These are phyloP conservation scores for Pyrenula massariospora DNA, from an alignment of 495 filamentous ascomycete genomes.

Conservation along the genomic window DNA sequence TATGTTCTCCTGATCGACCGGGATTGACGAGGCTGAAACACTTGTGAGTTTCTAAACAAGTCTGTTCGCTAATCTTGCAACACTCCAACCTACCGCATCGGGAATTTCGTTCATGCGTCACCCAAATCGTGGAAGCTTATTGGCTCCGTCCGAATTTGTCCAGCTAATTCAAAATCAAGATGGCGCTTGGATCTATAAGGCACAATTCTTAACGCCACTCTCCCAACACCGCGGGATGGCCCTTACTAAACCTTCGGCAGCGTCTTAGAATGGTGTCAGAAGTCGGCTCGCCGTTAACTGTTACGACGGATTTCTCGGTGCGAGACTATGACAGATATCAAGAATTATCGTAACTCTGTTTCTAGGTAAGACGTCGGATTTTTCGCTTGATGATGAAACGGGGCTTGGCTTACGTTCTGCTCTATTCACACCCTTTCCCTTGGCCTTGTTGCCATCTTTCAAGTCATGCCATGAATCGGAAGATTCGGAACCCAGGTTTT, in stretches of 20 bases:
- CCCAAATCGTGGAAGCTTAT: neutral
- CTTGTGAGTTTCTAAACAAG: neutral
- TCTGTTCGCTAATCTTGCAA: neutral
- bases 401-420: too few species aligned
- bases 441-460: neutral
- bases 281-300: neutral
- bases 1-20: neutral
- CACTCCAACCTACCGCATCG: neutral
- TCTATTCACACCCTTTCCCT: too few species aligned
- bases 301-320: neutral
- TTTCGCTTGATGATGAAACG: neutral
- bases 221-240: too few species aligned
- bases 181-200: too few species aligned
- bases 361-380: neutral
- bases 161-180: too few species aligned
- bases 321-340: neutral
- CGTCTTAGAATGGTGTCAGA: neutral
- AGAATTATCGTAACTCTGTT: neutral
- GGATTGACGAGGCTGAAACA: neutral
- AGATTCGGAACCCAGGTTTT: neutral
- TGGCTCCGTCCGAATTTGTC: too few species aligned
- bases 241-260: neutral
- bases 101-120: neutral
- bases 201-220: too few species aligned
- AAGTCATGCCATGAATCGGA: neutral